These are phyloP conservation scores for Ustilago loliicola DNA, from an alignment of 1,284 basidiomycete species.

Conservation along the genomic window DNA sequence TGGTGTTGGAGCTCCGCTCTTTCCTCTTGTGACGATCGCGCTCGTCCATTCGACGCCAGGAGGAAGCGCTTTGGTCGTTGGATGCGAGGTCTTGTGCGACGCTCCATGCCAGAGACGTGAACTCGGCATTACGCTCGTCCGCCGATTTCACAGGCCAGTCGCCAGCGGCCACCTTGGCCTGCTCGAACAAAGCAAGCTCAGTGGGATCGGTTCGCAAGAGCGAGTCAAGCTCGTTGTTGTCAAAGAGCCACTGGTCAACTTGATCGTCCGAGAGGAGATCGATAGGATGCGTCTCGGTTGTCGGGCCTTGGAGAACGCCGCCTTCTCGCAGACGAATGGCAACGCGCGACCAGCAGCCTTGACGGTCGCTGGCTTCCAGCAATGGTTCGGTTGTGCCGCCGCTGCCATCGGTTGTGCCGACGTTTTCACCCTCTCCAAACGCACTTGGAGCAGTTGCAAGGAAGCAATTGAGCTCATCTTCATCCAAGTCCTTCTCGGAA, in stretches of 20 bases:
- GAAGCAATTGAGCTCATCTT: conserved; percentile 34
- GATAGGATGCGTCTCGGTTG: conserved; percentile 17
- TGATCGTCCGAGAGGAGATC: conserved; percentile 39
- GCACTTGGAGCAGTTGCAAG: conserved; percentile 5
- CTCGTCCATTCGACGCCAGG: background rate
- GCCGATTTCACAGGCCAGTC: conserved; percentile 20
- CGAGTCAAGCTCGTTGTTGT: conserved; percentile 20
- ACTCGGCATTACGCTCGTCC: conserved; percentile 11
- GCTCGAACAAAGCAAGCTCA: conserved; percentile 24
- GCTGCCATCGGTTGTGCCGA: background rate
- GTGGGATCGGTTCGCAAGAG: conserved; percentile 28
- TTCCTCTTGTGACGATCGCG: conserved; percentile 1
- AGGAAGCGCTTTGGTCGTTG: background rate
- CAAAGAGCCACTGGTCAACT: conserved; percentile 39
- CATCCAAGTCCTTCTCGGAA: conserved; percentile 8
- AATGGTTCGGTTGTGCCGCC: background rate
- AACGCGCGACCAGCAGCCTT: conserved; percentile 25
- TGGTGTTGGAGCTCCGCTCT: background rate
- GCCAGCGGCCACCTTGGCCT: conserved; percentile 30
- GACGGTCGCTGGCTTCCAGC: background rate
- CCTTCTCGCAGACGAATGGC: conserved; percentile 12
- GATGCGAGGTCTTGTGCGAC: background rate
- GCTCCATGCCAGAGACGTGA: conserved; percentile 11
- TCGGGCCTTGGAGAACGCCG: background rate
- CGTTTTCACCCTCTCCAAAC: background rate